Percentiles rank a stretch among this genome's conserved stretches.
Evolutionary conservation across 768 basidiomycete species (phyloP).

Genomic region (Cystobasidium onofrii): DNA sequence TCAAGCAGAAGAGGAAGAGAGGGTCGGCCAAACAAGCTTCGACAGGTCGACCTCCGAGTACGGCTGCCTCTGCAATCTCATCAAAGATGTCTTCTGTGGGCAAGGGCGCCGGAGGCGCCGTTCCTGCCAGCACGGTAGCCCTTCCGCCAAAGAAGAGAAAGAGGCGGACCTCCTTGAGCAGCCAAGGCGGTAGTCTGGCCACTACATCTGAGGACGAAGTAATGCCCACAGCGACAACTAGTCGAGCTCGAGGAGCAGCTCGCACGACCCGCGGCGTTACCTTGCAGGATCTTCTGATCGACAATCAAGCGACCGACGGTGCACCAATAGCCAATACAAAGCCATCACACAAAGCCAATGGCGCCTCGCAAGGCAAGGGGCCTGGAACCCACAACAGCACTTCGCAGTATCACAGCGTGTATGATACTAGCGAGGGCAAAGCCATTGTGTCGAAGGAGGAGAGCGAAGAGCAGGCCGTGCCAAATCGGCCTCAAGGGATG

Average conservation of each 20-base stretch:
- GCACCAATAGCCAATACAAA: too few species aligned
- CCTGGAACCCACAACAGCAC: neutral
- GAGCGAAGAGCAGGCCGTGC: too few species aligned
- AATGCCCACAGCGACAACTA: conserved; percentile 11
- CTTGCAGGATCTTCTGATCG: neutral
- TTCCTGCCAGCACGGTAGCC: neutral
- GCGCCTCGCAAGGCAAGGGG: too few species aligned
- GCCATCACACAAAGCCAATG: neutral
- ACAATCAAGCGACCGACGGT: neutral
- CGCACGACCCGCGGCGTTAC: conserved; percentile 1
- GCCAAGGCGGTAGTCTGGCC: neutral
- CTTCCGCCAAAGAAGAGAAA: neutral
- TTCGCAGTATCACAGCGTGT: too few species aligned
- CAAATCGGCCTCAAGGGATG: too few species aligned
- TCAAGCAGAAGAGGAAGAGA: neutral
- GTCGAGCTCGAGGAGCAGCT: neutral
- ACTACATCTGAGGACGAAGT: conserved; percentile 15
- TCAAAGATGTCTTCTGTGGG: neutral
- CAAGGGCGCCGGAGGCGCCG: neutral
- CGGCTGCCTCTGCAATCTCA: neutral
- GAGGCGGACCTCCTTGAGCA: neutral
- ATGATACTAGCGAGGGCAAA: too few species aligned
- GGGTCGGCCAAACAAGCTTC: neutral
- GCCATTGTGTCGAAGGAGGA: too few species aligned
- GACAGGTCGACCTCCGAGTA: neutral